phyloP scores from a whole-genome alignment of 2,329 filamentous ascomycete species.

The Aspergillus calidoustus region DNA sequence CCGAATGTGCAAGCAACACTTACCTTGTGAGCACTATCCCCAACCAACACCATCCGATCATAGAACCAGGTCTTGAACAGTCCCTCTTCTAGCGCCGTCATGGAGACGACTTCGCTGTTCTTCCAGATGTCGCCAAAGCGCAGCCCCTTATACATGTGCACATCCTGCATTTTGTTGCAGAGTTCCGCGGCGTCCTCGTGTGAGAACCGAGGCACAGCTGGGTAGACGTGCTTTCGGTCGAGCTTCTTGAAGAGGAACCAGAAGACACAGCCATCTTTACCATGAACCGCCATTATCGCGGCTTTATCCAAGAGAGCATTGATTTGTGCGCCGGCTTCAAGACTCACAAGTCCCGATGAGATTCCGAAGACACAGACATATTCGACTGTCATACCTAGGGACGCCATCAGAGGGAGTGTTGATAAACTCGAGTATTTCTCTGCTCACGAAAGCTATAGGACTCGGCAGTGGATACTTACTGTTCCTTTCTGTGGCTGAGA shows the following conservation, averaged over 20 bases:
- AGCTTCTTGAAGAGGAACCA: slow-evolving; percentile 36
- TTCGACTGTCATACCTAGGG: slow-evolving; percentile 27
- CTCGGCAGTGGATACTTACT: background rate
- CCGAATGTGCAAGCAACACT: background rate
- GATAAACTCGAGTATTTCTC: too few species aligned
- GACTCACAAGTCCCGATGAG: slow-evolving; percentile 22
- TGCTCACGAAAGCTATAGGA: background rate
- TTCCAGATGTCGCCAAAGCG: slow-evolving; percentile 32
- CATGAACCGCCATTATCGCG: slow-evolving; percentile 26
- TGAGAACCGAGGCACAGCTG: slow-evolving; percentile 29
- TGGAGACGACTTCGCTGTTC: slow-evolving; percentile 18
- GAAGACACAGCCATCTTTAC: slow-evolving; percentile 28
- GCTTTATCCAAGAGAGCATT: slow-evolving; percentile 22
- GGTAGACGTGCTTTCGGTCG: slow-evolving; percentile 26
- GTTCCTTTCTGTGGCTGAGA: slow-evolving; percentile 15
- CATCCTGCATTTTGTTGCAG: slow-evolving; percentile 13
- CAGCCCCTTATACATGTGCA: slow-evolving; percentile 24
- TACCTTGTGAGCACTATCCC: slow-evolving; percentile 37
- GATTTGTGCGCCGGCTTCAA: slow-evolving; percentile 26
- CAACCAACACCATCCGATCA: slow-evolving; percentile 30
- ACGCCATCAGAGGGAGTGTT: background rate
- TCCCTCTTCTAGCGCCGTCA: slow-evolving; percentile 33
- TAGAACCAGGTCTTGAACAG: slow-evolving; percentile 31
- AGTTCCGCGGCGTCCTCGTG: slow-evolving; percentile 25
- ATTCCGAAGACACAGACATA: slow-evolving; percentile 40